These are phyloP conservation scores for Penicillium concentricum DNA, from an alignment of 2,329 filamentous ascomycete species.

Conservation along the genomic window DNA sequence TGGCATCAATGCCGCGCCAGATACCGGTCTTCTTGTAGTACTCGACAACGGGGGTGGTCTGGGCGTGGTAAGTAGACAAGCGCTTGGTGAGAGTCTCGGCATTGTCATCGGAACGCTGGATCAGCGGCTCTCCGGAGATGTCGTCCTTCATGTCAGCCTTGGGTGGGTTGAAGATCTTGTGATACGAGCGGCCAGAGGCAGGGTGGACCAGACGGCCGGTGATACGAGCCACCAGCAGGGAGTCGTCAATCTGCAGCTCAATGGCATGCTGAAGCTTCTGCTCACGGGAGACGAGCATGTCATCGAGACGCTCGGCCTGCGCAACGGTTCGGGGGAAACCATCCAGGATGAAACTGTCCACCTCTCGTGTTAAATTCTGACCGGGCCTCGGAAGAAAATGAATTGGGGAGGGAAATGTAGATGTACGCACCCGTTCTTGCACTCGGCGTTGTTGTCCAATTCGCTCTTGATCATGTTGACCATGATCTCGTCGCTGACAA, in stretches of 20 bases:
- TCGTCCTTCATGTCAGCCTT: conserved; percentile 94
- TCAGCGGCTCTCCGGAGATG: conserved; percentile 90
- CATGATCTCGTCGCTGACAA: conserved; percentile 98
- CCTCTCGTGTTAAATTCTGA: not conserved
- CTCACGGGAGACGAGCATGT: conserved; percentile 76
- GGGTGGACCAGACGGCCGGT: conserved; percentile 95
- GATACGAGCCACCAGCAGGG: conserved; percentile 89
- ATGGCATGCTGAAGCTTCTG: conserved; percentile 92
- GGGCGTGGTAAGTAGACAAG: conserved; percentile 85
- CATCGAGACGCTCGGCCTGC: conserved; percentile 90
- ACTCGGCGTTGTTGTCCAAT: conserved; percentile 89
- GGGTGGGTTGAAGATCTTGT: conserved; percentile 98
- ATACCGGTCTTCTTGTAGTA: conserved; percentile 99
- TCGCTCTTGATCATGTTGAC: conserved; percentile 99
- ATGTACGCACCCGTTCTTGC: conserved; percentile 80
- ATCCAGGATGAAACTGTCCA: conserved; percentile 88
- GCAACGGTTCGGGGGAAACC: conserved; percentile 96
- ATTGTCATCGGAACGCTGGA: conserved; percentile 97
- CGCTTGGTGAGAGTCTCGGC: conserved; percentile 94
- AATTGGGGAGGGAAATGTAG: not conserved
- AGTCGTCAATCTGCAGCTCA: conserved; percentile 95
- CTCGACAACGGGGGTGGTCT: conserved; percentile 86
- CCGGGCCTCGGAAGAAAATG: not conserved
- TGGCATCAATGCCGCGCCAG: conserved; percentile 93
- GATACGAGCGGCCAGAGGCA: conserved; percentile 92